phyloP scores from a whole-genome alignment of 352 stramenopile species.

The Plasmopara viticola region DNA sequence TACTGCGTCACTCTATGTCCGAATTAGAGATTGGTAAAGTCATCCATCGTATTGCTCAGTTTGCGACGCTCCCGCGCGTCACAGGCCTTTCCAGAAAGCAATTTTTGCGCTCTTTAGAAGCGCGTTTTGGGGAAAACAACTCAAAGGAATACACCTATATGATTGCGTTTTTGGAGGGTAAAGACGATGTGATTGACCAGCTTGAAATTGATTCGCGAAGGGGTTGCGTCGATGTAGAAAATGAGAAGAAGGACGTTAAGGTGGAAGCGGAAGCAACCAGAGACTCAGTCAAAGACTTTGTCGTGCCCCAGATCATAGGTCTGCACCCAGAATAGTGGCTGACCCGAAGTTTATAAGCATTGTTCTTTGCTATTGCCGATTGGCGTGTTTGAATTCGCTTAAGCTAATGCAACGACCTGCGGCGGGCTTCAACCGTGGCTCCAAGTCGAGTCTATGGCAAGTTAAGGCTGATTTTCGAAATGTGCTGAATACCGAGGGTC shows the following conservation, averaged over 20 bases:
- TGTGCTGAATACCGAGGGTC: conserved; percentile 74
- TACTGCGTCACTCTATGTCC: conserved; percentile 79
- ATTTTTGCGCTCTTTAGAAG: conserved; percentile 70
- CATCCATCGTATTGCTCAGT: conserved; percentile 73
- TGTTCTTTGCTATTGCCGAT: conserved; percentile 74
- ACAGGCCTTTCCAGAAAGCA: conserved; percentile 68
- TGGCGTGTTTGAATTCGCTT: conserved; percentile 78
- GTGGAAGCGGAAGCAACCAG: neutral
- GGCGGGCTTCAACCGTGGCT: conserved; percentile 36
- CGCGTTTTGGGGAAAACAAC: conserved; percentile 51
- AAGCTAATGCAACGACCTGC: conserved; percentile 63
- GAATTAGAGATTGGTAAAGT: conserved; percentile 79
- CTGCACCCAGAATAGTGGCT: conserved; percentile 66
- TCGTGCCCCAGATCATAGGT: conserved; percentile 70
- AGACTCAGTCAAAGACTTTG: conserved; percentile 23
- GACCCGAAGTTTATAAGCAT: conserved; percentile 74
- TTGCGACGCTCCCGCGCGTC: conserved; percentile 69
- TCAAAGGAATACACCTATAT: conserved; percentile 59
- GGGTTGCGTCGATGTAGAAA: conserved; percentile 2
- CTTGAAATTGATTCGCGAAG: conserved; percentile 44
- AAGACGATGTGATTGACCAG: conserved; percentile 63
- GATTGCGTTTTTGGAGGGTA: conserved; percentile 66
- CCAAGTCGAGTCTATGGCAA: conserved; percentile 74
- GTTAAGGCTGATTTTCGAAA: conserved; percentile 79
- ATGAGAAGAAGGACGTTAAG: neutral